Conservation (phyloP, 2,329 filamentous ascomycete species). For the Cadophora luteo-olivacea region DNA sequence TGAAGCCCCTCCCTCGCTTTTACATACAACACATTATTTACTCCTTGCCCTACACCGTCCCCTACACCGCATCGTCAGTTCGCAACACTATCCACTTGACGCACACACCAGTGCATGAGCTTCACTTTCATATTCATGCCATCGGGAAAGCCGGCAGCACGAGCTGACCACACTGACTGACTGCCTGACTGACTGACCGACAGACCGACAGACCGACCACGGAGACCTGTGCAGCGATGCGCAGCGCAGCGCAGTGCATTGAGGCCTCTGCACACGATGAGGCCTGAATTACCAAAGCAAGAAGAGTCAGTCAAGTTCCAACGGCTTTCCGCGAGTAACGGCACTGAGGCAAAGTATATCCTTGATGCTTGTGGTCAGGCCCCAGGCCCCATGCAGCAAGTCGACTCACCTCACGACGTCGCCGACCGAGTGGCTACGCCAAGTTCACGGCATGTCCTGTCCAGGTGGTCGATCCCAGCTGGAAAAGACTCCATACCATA, state of each 20-base stretch:
- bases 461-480: background rate
- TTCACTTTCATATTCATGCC: slow-evolving; percentile 3
- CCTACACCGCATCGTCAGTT: slow-evolving; percentile 2
- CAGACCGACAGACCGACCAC: background rate
- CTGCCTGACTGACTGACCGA: background rate
- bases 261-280: background rate
- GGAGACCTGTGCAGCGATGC: slow-evolving; percentile 2
- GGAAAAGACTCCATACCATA: background rate
- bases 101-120: slow-evolving; percentile 7
- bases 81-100: background rate
- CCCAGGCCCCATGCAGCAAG: background rate
- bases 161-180: background rate
- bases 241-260: background rate
- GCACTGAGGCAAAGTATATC: background rate
- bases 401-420: background rate
- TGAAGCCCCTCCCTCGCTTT: background rate
- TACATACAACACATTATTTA: background rate
- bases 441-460: background rate
- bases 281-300: background rate
- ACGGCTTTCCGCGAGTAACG: background rate
- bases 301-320: background rate
- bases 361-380: background rate
- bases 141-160: background rate
- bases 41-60: background rate
- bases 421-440: slow-evolving; percentile 2